Base-by-base conservation (phyloP, 2,329 filamentous ascomycete genomes). In the Xylaria sp. region DNA sequence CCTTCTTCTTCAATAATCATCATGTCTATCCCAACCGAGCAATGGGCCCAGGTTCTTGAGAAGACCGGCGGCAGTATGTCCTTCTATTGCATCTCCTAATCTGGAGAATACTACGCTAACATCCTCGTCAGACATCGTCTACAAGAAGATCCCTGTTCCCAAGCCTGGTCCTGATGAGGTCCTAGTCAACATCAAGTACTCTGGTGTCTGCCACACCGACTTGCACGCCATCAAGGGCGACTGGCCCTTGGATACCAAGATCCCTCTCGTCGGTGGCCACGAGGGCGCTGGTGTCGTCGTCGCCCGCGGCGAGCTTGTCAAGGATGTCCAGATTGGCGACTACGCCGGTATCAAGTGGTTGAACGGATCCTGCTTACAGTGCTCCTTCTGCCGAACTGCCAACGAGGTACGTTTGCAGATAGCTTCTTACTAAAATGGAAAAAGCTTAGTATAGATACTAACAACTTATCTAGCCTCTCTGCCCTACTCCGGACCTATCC, bases 1-100 rank as follows among this genome's bases (percentile, higher is more conserved):
- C 35, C 7, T 25, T 14, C 19, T 17, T 23, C 42, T 35, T 17
- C 35, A 35, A 56, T n/a, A 35, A 35, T 43, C 40, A 60, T 6
- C 31, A 65, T 62, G 61, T 37, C 58, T 31, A 14, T 97, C 73
- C 94, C 94, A 62, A 86, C 84, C 53, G 89, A 89, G 78, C 94
- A 98, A 83, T 96, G 90, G 92, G 94, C 94, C 54, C 91, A 95
- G 79, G 92, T 98, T 71, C 84, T 95, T 72, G 91, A 96, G 79
- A 86, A 92, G 83, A 89, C 84, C 60, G 92, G 91, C 70, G 89
- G 88, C 59, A 86, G 89, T 82, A 82, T 73, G 85, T 81, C 77
- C n/a, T n/a, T 4, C 14, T 15, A 8, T 42, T 31, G 28, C 33
- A 37, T 54, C 21, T 21, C 23, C 11, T 53, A n/a, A 37, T 9